phyloP scores from a whole-genome alignment of 768 basidiomycete species.

The Lactarius evosmus region DNA sequence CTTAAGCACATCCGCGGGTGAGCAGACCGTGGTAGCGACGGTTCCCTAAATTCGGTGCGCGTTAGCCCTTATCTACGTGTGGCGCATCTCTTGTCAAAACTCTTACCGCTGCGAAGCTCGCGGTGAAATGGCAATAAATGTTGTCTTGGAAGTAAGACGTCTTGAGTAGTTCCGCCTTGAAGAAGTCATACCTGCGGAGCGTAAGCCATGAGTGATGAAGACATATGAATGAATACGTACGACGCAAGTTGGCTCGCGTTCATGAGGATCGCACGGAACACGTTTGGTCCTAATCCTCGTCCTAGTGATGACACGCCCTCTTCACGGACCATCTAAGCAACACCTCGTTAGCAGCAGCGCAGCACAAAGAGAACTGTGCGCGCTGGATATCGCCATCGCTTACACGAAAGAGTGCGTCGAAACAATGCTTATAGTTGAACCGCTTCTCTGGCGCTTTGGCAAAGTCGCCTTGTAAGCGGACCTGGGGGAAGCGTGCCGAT shows the following conservation, averaged over 20 bases:
- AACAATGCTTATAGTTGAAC: slow-evolving; percentile 86
- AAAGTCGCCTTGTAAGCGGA: slow-evolving; percentile 87
- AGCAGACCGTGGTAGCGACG: slow-evolving; percentile 85
- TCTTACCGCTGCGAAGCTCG: slow-evolving; percentile 80
- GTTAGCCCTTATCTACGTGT: neutral
- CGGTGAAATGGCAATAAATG: slow-evolving; percentile 77
- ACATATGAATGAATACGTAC: slow-evolving; percentile 41
- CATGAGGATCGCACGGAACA: slow-evolving; percentile 84
- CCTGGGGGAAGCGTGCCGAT: slow-evolving; percentile 36
- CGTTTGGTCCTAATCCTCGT: slow-evolving; percentile 80
- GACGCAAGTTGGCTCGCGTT: slow-evolving; percentile 91
- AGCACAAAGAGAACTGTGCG: slow-evolving; percentile 10
- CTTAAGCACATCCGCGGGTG: slow-evolving; percentile 85
- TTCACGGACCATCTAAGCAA: slow-evolving; percentile 74
- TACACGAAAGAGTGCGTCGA: slow-evolving; percentile 84
- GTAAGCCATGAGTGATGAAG: neutral
- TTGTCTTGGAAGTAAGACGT: slow-evolving; percentile 75
- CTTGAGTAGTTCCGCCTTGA: slow-evolving; percentile 79
- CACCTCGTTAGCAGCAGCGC: slow-evolving; percentile 20
- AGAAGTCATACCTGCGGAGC: slow-evolving; percentile 73
- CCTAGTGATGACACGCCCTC: slow-evolving; percentile 74
- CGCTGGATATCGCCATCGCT: slow-evolving; percentile 40
- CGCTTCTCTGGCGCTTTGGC: slow-evolving; percentile 85
- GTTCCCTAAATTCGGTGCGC: slow-evolving; percentile 52
- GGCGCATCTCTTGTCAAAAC: neutral